phyloP scores from a whole-genome alignment of 305 asterid species.

The Salvia sclarea region DNA sequence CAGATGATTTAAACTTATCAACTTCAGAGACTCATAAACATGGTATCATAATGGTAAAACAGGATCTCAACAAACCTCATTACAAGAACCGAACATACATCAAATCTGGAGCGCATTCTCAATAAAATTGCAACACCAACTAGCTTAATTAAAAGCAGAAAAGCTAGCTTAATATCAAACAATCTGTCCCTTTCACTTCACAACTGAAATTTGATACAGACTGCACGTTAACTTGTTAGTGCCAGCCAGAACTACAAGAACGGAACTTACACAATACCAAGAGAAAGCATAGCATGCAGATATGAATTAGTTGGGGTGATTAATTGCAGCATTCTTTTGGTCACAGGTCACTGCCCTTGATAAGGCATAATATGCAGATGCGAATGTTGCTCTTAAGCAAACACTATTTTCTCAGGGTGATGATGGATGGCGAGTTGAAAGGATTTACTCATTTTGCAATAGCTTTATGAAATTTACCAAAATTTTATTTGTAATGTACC shows the following conservation, averaged over 20 bases:
- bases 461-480: slow-evolving; percentile 14
- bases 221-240: neutral
- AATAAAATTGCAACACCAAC: no score
- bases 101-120: neutral
- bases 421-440: neutral
- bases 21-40: neutral
- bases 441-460: slow-evolving; percentile 4
- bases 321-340: neutral
- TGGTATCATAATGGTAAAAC: neutral
- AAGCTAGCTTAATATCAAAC: neutral
- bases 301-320: neutral
- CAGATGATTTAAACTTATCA: neutral
- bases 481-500: slow-evolving; percentile 26
- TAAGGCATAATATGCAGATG: no score
- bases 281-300: slow-evolving; percentile 4
- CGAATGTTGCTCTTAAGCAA: neutral
- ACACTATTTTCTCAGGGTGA: slow-evolving; percentile 4
- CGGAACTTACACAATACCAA: neutral
- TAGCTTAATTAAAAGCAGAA: neutral
- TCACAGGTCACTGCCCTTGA: neutral
- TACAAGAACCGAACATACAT: no score
- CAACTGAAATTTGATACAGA: neutral
- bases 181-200: neutral
- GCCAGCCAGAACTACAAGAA: neutral
- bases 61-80: neutral